Conservation (phyloP, 2,329 filamentous ascomycete species). For the Xylaria sp. region DNA sequence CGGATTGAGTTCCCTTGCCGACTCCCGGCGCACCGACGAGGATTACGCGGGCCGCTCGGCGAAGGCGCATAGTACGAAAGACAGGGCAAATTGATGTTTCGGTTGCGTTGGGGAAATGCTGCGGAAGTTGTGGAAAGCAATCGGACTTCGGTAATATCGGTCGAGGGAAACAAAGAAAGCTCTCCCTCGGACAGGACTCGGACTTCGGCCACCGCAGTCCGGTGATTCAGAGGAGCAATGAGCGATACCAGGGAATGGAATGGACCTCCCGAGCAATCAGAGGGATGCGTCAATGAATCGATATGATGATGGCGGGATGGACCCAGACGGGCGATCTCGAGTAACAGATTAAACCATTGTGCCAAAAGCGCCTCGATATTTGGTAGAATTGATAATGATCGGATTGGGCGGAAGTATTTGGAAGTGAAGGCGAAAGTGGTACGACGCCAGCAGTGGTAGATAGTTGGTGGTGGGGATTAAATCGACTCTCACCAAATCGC, state of each 20-base stretch:
- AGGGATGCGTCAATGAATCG: slow-evolving; percentile 15
- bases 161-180: neutral
- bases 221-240: slow-evolving; percentile 8
- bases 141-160: neutral
- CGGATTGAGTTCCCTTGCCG: slow-evolving; percentile 95
- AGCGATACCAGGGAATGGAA: slow-evolving; percentile 2
- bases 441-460: slow-evolving; percentile 9
- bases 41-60: slow-evolving; percentile 89
- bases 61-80: slow-evolving; percentile 69
- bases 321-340: slow-evolving; percentile 31
- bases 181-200: neutral
- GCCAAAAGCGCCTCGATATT: slow-evolving; percentile 20
- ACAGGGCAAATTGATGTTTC: slow-evolving; percentile 26
- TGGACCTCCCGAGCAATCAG: neutral
- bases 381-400: neutral
- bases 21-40: slow-evolving; percentile 96
- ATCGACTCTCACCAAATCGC: slow-evolving; percentile 21
- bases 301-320: slow-evolving; percentile 14
- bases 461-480: slow-evolving; percentile 27
- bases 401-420: neutral
- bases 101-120: slow-evolving; percentile 14
- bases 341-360: slow-evolving; percentile 30
- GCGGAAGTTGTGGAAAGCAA: slow-evolving; percentile 18
- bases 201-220: neutral
- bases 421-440: slow-evolving; percentile 14